Evolutionary conservation across 257 asterid species (phyloP), one percentile per base, ranked within the genome.

Genomic region (Orobanche coerulescens): DNA sequence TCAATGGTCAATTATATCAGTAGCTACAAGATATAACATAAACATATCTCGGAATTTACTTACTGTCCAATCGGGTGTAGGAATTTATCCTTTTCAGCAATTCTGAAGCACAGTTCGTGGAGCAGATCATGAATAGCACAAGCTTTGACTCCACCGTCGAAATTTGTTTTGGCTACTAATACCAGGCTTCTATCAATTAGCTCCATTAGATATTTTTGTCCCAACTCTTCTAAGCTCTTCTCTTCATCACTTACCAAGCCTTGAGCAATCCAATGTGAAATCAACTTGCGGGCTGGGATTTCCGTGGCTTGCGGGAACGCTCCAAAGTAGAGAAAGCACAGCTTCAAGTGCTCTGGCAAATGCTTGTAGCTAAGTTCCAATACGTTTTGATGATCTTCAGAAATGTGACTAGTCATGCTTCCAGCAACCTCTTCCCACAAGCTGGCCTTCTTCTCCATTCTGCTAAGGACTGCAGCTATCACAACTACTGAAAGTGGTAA

Each of bases 261-360:
- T 71, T 68, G 74, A 0, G 67, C 69, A 1, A 48, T 48, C 84
- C 76, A 73, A 5, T 66, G 26, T 1, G 63, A 16, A 12, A 46
- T 37, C 67, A 77, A 58, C 34, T 46, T 31, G 2, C 13, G 12
- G 0, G 55, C 69, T 26, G 25, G 15, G 19, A 73, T 73, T 23
- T 73, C 26, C 16, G n/a, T 19, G 10, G 30, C 40, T 44, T 63
- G 55, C 6, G 49, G 46, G 54, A 66, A 70, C 2, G 52, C 51
- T 52, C 57, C 74, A 13, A 70, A 65, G 39, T 70, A 77, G n/a
- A 77, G 70, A n/a, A 77, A 53, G 23, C 79, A 73, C 0, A 51
- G 62, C 64, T 62, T 73, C 36, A 70, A 36, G 23, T 62, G 69
- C 15, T 42, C 11, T 2, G 70, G 62, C 11, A 77, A 61, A 37